Conservation (phyloP, 306 rosid species). For the Bauhinia variegata region DNA sequence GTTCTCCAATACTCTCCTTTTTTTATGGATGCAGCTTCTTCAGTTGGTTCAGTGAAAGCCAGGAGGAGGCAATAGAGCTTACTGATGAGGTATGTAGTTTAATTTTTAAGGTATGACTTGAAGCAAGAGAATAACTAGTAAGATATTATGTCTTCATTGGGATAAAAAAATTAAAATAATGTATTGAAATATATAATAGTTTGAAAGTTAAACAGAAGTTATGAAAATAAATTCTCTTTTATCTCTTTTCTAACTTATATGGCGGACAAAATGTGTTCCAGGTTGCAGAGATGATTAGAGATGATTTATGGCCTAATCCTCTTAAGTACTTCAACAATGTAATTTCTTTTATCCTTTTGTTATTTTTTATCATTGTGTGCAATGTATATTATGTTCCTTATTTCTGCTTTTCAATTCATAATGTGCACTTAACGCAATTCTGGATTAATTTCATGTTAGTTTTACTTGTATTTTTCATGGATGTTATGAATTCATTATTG, state of each 20-base stretch:
- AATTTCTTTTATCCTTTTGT: conserved; percentile 23
- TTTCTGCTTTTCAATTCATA: not conserved
- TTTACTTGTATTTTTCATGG: no score
- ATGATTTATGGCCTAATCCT: conserved; percentile 82
- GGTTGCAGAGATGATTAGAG: conserved; percentile 71
- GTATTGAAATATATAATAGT: not conserved
- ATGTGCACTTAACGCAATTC: not conserved
- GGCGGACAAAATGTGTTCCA: conserved; percentile 41
- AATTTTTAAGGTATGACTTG: not conserved
- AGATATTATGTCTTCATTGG: no score
- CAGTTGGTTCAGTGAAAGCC: conserved; percentile 68
- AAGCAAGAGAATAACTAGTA: not conserved
- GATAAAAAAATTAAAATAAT: no score
- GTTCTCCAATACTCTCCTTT: no score
- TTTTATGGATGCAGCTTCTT: conserved; percentile 58
- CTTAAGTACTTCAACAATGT: conserved; percentile 70
- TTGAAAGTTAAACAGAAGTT: not conserved
- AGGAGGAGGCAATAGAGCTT: conserved; percentile 53
- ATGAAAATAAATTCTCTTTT: not conserved
- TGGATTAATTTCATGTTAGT: not conserved
- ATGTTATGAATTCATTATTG: conserved; percentile 22
- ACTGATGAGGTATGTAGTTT: conserved; percentile 58
- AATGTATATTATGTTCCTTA: not conserved
- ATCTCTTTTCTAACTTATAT: not conserved
- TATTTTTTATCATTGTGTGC: not conserved